These are phyloP conservation scores for Luffa acutangula DNA, from an alignment of 306 rosid genomes.

Conservation along the genomic window DNA sequence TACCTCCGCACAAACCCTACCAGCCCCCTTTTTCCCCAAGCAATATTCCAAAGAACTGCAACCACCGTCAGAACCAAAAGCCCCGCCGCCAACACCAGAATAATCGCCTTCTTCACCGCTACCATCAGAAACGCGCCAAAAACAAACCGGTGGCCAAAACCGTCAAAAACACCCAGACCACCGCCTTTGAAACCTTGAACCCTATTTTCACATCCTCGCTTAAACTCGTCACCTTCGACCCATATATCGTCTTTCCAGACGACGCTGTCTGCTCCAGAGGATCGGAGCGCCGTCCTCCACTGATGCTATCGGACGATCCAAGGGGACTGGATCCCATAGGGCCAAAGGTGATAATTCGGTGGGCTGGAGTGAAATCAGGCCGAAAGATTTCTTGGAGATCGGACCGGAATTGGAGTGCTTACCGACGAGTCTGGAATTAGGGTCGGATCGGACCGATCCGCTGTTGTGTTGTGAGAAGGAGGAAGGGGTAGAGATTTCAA, in stretches of 20 bases:
- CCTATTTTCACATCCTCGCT: conserved; percentile 50
- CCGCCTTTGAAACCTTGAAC: conserved; percentile 65
- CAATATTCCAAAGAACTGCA: conserved; percentile 50
- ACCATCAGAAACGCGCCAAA: conserved; percentile 84
- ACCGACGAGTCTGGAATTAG: conserved; percentile 49
- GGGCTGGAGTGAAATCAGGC: conserved; percentile 51
- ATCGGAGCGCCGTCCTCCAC: conserved; percentile 31
- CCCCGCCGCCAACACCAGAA: conserved; percentile 47
- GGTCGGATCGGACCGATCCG: conserved; percentile 75
- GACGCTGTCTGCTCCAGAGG: conserved; percentile 34
- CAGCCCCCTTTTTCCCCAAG: conserved; percentile 59
- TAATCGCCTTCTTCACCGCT: conserved; percentile 77
- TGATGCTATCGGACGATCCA: conserved; percentile 27
- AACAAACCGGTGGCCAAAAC: conserved; percentile 67
- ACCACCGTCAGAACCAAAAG: conserved; percentile 38
- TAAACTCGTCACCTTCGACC: conserved; percentile 74
- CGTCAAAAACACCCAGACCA: conserved; percentile 66
- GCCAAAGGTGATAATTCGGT: conserved; percentile 72
- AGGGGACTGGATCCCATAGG: conserved; percentile 53
- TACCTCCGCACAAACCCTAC: conserved; percentile 64
- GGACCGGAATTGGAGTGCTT: conserved; percentile 48
- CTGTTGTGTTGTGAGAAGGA: conserved; percentile 58
- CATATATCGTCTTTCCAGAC: conserved; percentile 50
- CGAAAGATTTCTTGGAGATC: conserved; percentile 44
- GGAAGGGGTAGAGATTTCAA: conserved; percentile 42